phyloP scores from a whole-genome alignment of 2,329 filamentous ascomycete genomes.

The Leptoxyphium fumago region DNA sequence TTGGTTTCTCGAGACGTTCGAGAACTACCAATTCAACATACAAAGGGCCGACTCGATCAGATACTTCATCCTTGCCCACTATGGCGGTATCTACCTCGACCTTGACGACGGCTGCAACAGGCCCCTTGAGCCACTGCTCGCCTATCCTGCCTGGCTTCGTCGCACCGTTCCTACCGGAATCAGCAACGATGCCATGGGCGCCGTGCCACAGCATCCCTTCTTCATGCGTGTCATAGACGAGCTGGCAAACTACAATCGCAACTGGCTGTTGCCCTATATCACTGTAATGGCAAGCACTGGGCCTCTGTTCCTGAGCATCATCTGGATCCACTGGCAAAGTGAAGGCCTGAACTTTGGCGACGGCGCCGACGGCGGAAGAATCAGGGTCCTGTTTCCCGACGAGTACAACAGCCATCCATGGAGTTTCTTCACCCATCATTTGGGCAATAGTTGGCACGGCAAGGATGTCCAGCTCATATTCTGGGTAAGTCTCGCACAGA shows the following conservation, averaged over 20 bases:
- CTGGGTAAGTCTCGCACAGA: conserved; percentile 33
- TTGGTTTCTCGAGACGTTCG: conserved; percentile 55
- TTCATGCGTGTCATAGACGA: conserved; percentile 55
- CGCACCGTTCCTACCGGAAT: conserved; percentile 63
- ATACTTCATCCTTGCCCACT: conserved; percentile 65
- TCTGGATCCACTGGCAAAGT: conserved; percentile 60
- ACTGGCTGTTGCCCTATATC: conserved; percentile 57
- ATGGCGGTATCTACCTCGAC: conserved; percentile 69
- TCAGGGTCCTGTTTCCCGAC: conserved; percentile 53
- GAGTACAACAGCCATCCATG: conserved; percentile 54
- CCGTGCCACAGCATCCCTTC: conserved; percentile 58
- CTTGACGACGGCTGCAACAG: conserved; percentile 58
- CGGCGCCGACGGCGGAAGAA: conserved; percentile 30
- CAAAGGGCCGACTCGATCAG: conserved; percentile 62
- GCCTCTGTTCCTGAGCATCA: conserved; percentile 59
- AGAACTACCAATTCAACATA: conserved; percentile 59
- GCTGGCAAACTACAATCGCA: conserved; percentile 51
- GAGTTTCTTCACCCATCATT: conserved; percentile 57
- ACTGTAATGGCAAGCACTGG: conserved; percentile 70
- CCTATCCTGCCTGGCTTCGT: conserved; percentile 55
- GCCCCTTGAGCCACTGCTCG: conserved; percentile 48
- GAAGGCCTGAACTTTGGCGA: conserved; percentile 30
- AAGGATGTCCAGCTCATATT: conserved; percentile 50
- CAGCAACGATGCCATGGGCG: conserved; percentile 67
- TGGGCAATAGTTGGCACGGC: conserved; percentile 51